phyloP scores from a whole-genome alignment of 306 rosid species.

The Sicyos baderoa region DNA sequence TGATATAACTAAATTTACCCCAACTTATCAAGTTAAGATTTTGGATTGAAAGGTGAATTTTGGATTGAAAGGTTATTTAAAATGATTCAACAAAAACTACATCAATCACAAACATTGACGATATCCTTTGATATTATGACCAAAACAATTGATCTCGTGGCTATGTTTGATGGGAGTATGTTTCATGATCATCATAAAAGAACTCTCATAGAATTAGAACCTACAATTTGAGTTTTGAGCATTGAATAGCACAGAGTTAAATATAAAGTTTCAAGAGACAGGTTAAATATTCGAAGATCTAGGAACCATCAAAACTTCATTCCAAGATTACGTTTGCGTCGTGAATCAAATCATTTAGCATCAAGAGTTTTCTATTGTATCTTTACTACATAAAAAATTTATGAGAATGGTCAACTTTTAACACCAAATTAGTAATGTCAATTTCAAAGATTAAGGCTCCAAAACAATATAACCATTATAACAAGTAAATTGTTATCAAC shows the following conservation, averaged over 20 bases:
- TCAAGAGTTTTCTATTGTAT: neutral
- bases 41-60: too few species aligned
- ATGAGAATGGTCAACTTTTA: neutral
- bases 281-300: neutral
- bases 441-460: too few species aligned
- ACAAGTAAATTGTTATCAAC: neutral
- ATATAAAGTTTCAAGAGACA: neutral
- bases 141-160: neutral
- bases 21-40: too few species aligned
- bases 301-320: neutral
- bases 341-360: slow-evolving; percentile 2
- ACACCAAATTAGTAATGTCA: too few species aligned
- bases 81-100: too few species aligned
- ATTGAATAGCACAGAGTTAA: neutral
- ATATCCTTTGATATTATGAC: neutral
- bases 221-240: neutral
- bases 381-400: neutral
- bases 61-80: too few species aligned
- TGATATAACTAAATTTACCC: too few species aligned
- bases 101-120: neutral
- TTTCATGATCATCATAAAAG: neutral
- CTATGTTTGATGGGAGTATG: neutral
- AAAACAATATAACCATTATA: neutral
- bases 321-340: neutral
- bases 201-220: neutral